Conservation (phyloP, 2,329 filamentous ascomycete genomes). For the Hirsutella minnesotensis region DNA sequence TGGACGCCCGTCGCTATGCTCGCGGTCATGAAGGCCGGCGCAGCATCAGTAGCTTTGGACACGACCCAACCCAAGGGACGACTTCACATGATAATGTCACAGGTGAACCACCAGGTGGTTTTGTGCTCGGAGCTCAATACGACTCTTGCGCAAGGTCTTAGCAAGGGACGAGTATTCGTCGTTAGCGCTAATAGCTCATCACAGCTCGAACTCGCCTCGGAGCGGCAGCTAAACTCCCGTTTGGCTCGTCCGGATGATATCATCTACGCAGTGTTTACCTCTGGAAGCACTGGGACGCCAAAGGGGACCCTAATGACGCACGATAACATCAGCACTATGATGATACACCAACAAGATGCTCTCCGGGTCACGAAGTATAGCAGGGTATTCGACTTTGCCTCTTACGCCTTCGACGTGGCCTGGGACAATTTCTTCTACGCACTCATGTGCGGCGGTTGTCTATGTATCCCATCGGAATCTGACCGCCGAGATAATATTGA, state of each 20-base stretch:
- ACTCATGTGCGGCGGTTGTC: constrained; percentile 8
- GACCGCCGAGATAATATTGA: constrained; percentile 5
- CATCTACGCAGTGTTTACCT: not conserved
- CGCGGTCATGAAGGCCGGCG: constrained; percentile 6
- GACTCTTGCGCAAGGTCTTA: no score
- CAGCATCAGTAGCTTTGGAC: constrained; percentile 6
- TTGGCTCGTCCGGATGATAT: no score
- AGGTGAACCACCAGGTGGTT: no score
- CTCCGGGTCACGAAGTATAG: not conserved
- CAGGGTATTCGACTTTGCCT: not conserved
- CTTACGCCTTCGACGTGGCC: not conserved
- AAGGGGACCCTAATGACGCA: not conserved
- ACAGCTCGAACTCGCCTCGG: no score
- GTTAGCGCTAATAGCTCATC: no score
- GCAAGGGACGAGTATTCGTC: no score
- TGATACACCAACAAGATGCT: not conserved
- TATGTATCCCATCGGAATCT: constrained; percentile 9
- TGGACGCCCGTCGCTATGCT: constrained; percentile 5
- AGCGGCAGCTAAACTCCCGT: no score
- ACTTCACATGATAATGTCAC: not conserved
- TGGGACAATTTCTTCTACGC: constrained; percentile 10
- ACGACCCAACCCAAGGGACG: constrained; percentile 8
- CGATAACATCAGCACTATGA: not conserved
- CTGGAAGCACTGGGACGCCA: not conserved
- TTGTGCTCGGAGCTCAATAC: no score